Base-by-base conservation (phyloP, 306 rosid genomes). In the Cucumis melo region DNA sequence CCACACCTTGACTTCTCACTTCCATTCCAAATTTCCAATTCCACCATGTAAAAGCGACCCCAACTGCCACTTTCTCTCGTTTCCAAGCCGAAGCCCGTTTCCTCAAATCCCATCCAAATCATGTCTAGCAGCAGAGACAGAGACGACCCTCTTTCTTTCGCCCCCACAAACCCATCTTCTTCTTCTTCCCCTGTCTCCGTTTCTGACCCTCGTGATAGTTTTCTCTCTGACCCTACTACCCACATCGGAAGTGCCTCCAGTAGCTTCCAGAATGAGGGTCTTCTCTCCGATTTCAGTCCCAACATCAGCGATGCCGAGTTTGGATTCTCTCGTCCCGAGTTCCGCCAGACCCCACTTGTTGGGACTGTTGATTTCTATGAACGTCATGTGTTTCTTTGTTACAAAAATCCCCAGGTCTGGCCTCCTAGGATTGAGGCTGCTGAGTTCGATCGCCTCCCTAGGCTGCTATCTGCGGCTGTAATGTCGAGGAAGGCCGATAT, bases 371-470 rank as follows among this genome's bases (percentile, higher is more conserved):
- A 91, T 72, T 80, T 81, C 77, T 91, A 90, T 50, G 79, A 87
- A 34, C 86, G 98, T 21, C 98, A 93, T 38, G 92, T 93, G 42
- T 90, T 93, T 63, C 84, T 93, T 58, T 93, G 98, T 72, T 93
- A 93, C 62, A 93, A 93, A 89, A 91, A 86, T 51, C 98, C 98
- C 0, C 75, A 84, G 77, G 82, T 88, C 58, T 93, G 98, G 98
- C 98, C 97, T 7, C 88, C 97, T 0, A 86, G 97, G 66, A 91
- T 93, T 78, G 98, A 91, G 82, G 97, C 97, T 48, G 96, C 98
- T 0, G 97, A 93, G 85, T 91, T 93, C n/a, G 97, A 93, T 86
- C 94, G 98, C 41, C 81, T 93, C 73, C 98, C 98, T 1, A 84
- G 97, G 86, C 78, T 93, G 86, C 98, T 93, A 20, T 83, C 92